phyloP scores from a whole-genome alignment of 2,329 filamentous ascomycete genomes.

The Aspergillus amoenus region DNA sequence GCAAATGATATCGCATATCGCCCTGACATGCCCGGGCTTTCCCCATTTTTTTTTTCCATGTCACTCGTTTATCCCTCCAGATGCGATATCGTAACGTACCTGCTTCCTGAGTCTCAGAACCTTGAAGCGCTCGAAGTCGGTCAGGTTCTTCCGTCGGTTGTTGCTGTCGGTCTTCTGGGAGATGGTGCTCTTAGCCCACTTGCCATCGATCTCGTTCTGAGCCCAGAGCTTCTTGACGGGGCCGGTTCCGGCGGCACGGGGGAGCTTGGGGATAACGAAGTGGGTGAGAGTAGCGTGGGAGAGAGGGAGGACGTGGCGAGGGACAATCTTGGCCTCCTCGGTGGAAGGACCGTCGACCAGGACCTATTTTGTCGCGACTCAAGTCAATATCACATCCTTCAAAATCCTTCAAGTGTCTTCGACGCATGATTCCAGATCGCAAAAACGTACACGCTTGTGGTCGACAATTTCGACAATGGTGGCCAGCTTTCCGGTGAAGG shows the following conservation, averaged over 20 bases:
- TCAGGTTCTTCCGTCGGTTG: conserved; percentile 84
- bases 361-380: conserved; percentile 59
- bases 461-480: conserved; percentile 99
- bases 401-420: not conserved
- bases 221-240: conserved; percentile 87
- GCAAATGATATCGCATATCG: not conserved
- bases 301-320: conserved; percentile 83
- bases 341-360: conserved; percentile 92
- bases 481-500: conserved; percentile 81
- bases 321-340: conserved; percentile 74
- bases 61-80: not conserved
- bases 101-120: conserved; percentile 99
- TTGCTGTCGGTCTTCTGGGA: conserved; percentile 88
- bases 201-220: conserved; percentile 84
- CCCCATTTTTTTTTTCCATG: not conserved
- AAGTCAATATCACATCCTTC: conserved; percentile 22
- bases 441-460: conserved; percentile 94
- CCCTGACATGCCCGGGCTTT: not conserved
- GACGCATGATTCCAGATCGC: conserved; percentile 2
- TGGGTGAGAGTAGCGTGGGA: conserved; percentile 83
- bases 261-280: conserved; percentile 81
- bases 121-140: conserved; percentile 99
- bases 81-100: conserved; percentile 54
- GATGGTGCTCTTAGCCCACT: conserved; percentile 89
- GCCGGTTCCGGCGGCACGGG: conserved; percentile 79